Evolutionary conservation across 176 grass and related monocot species (phyloP), one percentile per base, ranked within the genome.

Genomic region (Oropetium thomaeum): DNA sequence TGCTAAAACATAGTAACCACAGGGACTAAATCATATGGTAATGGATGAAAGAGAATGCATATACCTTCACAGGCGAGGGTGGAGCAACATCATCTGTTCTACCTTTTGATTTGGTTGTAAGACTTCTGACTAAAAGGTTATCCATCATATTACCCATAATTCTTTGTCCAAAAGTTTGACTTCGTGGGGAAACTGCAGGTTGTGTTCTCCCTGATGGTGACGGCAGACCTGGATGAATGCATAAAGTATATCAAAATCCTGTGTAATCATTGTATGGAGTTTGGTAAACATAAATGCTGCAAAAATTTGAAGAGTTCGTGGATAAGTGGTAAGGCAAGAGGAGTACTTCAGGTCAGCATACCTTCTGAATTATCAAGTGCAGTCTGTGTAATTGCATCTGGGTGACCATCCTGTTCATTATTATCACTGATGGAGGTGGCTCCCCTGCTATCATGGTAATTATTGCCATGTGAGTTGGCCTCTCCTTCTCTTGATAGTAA

Each of bases 141-240:
- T 86, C 91, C 87, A 92, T 89, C 90, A 92, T 89, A 81, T 92
- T 89, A 9, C 83, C 90, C 90, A 99, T 99, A 79, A 99, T 62
- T 84, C 92, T 96, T 90, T 90, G 96, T 80, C 96, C 90, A 86
- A 99, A 96, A 31, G 87, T 95, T 83, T 93, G 89, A 76, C 48
- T 75, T 25, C 74, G 84, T 63, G 85, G 87, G 33, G 86, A 83
- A 32, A 75, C 75, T 58, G 67, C 81, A 84, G 85, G 64, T 58
- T 92, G 92, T 47, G 52, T 71, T 84, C 73, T 87, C 62, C 87
- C 92, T 77, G 96, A 99, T 52, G 89, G 85, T 77, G 92, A 92
- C 71, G 89, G 86, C 74, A 84, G 70, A 77, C 80, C 92, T 94
- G 76, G 29, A 88, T 53, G 84, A 72, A 78, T 47, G 71, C 6